Evolutionary conservation across 768 basidiomycete genomes (phyloP), one percentile per base, ranked within the genome.

Genomic region (Naganishia randhawae): DNA sequence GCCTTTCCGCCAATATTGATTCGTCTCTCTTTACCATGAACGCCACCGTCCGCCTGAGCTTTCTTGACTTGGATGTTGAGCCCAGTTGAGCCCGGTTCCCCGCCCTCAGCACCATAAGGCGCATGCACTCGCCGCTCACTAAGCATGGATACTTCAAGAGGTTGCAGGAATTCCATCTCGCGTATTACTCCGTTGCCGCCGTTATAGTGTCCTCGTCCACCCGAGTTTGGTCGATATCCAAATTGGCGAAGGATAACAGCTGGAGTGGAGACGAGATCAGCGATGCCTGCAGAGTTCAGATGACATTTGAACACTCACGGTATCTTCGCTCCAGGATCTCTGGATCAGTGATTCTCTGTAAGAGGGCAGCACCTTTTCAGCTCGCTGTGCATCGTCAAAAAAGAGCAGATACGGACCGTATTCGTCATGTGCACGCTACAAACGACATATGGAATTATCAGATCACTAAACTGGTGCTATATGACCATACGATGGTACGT

Each of bases 271-370:
- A 22, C 27, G 22, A 61, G 10, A 31, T 22, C 14, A 53, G 63
- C 25, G 19, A 2, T 42, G 41, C 31, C 5, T 3, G 17, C 7
- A 9, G n/a, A 10, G 7, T 32, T 4, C 61, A 6, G 37, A 27
- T 27, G 13, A 50, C n/a, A 22, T 17, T 29, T 27, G 39, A 42
- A n/a, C 14, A 65, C 71, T 70, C 50, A 73, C 71, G 93, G 78
- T 96, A 97, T 50, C 94, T 86, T 54, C 93, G 85, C 76, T 97
- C 94, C 39, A 97, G 84, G 74, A 95, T 89, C 76, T 97, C 94
- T 39, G 93, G 88, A 73, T 97, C 94, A 9, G 76, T 77, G 67
- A 77, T 77, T 31, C 76, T 67, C 69, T 61, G n/a, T 19, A 35
- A 61, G 17, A 22, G 55, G 29, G 11, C 13, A 4, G 57, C 45